Conservation (phyloP, 139 green algal species). For the Gonium pectorale region DNA sequence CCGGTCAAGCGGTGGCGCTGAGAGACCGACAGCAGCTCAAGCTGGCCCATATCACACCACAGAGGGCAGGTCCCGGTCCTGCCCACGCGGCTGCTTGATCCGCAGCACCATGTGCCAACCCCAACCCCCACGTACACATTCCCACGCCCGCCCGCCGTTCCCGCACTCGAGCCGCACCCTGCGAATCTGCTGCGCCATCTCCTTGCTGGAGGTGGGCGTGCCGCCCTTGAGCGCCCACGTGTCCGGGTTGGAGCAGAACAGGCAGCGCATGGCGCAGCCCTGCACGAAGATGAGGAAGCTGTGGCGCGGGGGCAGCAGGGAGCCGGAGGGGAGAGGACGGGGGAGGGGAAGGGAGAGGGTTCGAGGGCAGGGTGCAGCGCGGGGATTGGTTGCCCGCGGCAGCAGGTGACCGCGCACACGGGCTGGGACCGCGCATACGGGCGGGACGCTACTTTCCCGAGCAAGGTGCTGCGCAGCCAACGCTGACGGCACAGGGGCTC, state of each 20-base stretch:
- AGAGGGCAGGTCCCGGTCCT: too few relatives aligned
- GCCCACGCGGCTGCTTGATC: too few relatives aligned
- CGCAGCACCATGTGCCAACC: slow-evolving; percentile 9
- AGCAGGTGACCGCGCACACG: too few relatives aligned
- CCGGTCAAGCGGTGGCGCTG: too few relatives aligned
- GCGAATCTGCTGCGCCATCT: slow-evolving; percentile 33
- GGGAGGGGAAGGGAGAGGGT: background rate
- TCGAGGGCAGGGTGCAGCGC: background rate
- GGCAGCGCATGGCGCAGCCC: slow-evolving; percentile 75
- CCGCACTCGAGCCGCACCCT: too few relatives aligned
- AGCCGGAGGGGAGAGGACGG: background rate
- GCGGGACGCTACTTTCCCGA: too few relatives aligned
- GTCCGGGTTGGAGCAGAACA: slow-evolving; percentile 81
- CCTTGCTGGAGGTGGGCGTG: slow-evolving; percentile 42
- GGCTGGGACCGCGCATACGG: too few relatives aligned
- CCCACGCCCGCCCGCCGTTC: background rate
- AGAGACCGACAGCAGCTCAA: too few relatives aligned
- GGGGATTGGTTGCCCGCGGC: too few relatives aligned
- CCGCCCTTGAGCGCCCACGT: slow-evolving; percentile 50
- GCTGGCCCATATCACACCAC: too few relatives aligned
- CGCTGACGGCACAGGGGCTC: too few relatives aligned
- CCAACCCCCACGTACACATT: background rate
- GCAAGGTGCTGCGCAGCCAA: too few relatives aligned
- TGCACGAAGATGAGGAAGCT: slow-evolving; percentile 77
- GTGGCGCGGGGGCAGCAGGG: slow-evolving; percentile 30